Evolutionary conservation across 2,329 filamentous ascomycete species (phyloP), one percentile per base, ranked within the genome.

Genomic region (Xylaria sp.): DNA sequence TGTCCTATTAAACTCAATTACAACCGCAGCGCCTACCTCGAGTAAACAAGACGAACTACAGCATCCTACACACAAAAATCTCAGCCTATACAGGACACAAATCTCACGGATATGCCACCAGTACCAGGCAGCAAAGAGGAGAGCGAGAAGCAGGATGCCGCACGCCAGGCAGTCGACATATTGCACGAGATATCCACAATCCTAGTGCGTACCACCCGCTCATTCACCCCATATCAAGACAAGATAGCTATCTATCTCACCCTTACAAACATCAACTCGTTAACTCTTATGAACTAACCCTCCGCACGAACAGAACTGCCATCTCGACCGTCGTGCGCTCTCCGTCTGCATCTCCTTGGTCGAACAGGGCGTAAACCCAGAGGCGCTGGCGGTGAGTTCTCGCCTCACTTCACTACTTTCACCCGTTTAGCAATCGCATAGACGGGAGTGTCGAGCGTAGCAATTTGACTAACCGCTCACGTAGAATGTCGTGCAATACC

Each of bases 321-420:
- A 97, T 73, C 90, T 99, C 55, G 94, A 98, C 81, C 90, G 95
- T 39, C 91, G 94, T 63, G 94, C 94, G 23, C 86, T 99, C 20
- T 97, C 94, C 2, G 93, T 98, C 72, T 99, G 96, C 81, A 95
- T 98, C 69, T 97, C 94, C 63, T 88, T 99, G 81, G 97, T 99
- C 75, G 96, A 99, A 82, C 97, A 97, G 78, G 96, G 96, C 15
- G 94, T 98, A 37, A 97, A 97, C 78, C 96, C 96, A 0, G 95
- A 98, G 80, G 96, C 95, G 0, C 85, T 99, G 39, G 94, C 95
- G 28, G 96, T 98, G 87, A 78, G 93, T 77, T 25, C 31, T 44
- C 34, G 23, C 31, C 28, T 46, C 20, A 20, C 51, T 10, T 23
- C 48, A 20, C 73, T 63, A 4, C 6, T 8, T 5, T 37, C 58